Evolutionary conservation across 78 protist genomes (phyloP).

Genomic region (Chrysochromulina parva): DNA sequence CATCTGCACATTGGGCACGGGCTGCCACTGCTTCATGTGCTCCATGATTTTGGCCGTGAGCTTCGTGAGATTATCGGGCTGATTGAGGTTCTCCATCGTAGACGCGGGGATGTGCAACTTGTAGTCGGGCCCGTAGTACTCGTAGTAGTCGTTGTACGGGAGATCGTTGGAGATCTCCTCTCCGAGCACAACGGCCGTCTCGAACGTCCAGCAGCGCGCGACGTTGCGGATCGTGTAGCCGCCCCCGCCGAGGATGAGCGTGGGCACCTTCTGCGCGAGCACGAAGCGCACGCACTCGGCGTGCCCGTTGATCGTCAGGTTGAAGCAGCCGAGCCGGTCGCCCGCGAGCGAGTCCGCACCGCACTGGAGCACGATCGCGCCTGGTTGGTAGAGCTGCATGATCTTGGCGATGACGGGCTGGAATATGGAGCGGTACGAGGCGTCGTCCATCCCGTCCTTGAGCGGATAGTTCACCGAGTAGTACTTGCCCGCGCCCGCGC

Average conservation of each 20-base stretch:
- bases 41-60: not conserved
- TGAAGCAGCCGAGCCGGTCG: slow-evolving; percentile 98
- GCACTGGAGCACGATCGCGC: slow-evolving; percentile 92
- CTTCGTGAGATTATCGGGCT: slow-evolving; percentile 75
- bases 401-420: slow-evolving; percentile 67
- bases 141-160: slow-evolving; percentile 95
- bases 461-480: slow-evolving; percentile 96
- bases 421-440: slow-evolving; percentile 80
- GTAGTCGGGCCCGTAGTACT: slow-evolving; percentile 94
- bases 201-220: slow-evolving; percentile 97
- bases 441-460: slow-evolving; percentile 96
- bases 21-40: not conserved
- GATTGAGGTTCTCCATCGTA: slow-evolving; percentile 83
- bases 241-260: slow-evolving; percentile 98
- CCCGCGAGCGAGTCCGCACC: slow-evolving; percentile 98
- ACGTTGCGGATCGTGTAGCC: slow-evolving; percentile 98
- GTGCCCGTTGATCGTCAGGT: slow-evolving; percentile 79
- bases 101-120: slow-evolving; percentile 66
- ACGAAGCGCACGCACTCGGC: slow-evolving; percentile 48
- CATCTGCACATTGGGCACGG: too few relatives aligned
- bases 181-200: slow-evolving; percentile 78
- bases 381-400: slow-evolving; percentile 81
- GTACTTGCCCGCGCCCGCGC: slow-evolving; percentile 84
- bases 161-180: slow-evolving; percentile 62
- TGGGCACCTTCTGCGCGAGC: not conserved